Base-by-base conservation (phyloP, 176 grass and related monocot genomes). In the Metroxylon sagu region DNA sequence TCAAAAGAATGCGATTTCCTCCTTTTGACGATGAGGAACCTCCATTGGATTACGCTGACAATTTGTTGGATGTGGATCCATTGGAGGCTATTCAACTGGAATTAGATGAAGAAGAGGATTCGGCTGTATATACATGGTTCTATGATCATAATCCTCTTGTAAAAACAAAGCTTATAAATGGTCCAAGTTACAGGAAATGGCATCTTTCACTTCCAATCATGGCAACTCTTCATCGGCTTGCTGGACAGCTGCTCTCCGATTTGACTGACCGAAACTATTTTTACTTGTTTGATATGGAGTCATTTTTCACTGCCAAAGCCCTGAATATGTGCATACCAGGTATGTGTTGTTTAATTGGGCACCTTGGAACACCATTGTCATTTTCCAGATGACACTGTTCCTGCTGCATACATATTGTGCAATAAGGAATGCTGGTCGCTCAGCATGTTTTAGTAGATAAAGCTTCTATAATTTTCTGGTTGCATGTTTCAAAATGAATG, bases 321-420 rank as follows among this genome's bases (percentile, higher is more conserved):
- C 79, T 97, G 5, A 97, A 97, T 25, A 97, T 97, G 93, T 97
- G 93, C 55, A 97, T 97, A 70, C 93, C 93, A 79, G 93, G 93
- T 91, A 88, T 71, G 23, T 6, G 52, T 23, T 23, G 21, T 23
- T 23, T 1, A 23, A 23, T 43, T 43, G 35, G 10, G 5, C 8
- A 7, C 35, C 35, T 43, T 6, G 10, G 10, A 43, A 14, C 8
- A 43, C 35, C 35, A 43, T 14, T 2, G 3, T 43, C 21, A 23
- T 23, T 23, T 0, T 23, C 21, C 21, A 23, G 21, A 23, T 23
- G 21, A 23, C 21, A 23, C 21, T 23, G 21, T 23, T 23, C 21
- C 21, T 23, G 21, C 21, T 23, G 21, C 21, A 43, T 43, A 10
- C 35, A 43, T 43, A 43, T 14, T 3, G 35, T 43, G 35, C 35